These are phyloP conservation scores for Cercospora nicotianae DNA, from an alignment of 2,329 filamentous ascomycete species.

Conservation along the genomic window DNA sequence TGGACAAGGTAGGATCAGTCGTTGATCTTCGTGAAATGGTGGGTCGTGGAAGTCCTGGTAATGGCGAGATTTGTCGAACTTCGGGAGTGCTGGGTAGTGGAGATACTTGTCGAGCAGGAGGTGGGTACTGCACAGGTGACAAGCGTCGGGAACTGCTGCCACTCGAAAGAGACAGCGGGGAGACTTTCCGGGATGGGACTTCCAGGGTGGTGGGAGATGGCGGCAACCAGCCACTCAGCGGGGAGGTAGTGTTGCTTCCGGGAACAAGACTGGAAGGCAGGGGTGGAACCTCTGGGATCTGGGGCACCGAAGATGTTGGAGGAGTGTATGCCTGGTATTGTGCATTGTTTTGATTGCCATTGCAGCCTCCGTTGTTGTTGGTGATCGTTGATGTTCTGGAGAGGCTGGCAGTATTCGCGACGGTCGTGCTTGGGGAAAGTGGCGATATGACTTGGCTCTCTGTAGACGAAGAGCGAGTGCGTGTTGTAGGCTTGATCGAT, in stretches of 20 bases:
- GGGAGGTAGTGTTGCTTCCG: slow-evolving; percentile 2
- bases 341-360: neutral
- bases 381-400: slow-evolving; percentile 13
- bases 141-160: neutral
- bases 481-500: slow-evolving; percentile 10
- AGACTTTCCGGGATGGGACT: neutral
- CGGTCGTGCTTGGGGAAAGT: slow-evolving; percentile 2
- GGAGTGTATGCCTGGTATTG: slow-evolving; percentile 7
- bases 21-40: neutral
- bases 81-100: slow-evolving; percentile 1
- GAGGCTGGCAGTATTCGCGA: slow-evolving; percentile 1
- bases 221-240: slow-evolving; percentile 6
- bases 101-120: slow-evolving; percentile 7
- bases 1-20: neutral
- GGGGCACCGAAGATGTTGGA: neutral
- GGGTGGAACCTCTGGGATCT: neutral
- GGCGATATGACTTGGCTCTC: slow-evolving; percentile 7
- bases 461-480: neutral
- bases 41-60: neutral
- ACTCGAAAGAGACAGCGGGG: neutral
- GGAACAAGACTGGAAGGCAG: slow-evolving; percentile 8
- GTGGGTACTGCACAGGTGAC: slow-evolving; percentile 2
- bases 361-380: slow-evolving; percentile 8
- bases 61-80: neutral
- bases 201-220: slow-evolving; percentile 3